These are phyloP conservation scores for Brettanomyces anomalus DNA, from an alignment of 805 yeast species.

Conservation along the genomic window DNA sequence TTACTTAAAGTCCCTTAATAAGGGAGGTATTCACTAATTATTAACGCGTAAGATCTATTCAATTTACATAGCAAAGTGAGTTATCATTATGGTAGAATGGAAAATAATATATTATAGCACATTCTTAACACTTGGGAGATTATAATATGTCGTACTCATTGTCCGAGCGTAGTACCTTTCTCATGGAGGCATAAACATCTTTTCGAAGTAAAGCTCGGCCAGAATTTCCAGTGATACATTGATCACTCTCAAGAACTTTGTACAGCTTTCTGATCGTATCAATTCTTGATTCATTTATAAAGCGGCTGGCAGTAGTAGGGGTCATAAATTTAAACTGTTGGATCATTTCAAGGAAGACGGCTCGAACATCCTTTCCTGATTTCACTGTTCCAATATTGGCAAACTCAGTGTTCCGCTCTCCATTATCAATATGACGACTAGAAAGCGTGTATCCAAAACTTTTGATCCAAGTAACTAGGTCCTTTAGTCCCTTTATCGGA, in stretches of 20 bases:
- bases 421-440: slow-evolving; percentile 43
- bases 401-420: slow-evolving; percentile 43
- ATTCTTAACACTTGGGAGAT: too few species aligned
- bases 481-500: slow-evolving; percentile 37
- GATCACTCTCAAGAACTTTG: background rate
- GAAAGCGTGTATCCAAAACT: slow-evolving; percentile 51
- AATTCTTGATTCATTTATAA: slow-evolving; percentile 23
- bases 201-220: slow-evolving; percentile 26
- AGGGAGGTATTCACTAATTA: background rate
- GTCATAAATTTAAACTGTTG: slow-evolving; percentile 54
- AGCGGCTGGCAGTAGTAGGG: slow-evolving; percentile 36
- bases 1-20: slow-evolving; percentile 17
- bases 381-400: slow-evolving; percentile 46
- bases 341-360: slow-evolving; percentile 40
- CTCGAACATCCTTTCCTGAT: slow-evolving; percentile 41
- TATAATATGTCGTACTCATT: slow-evolving; percentile 37
- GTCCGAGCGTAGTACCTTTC: slow-evolving; percentile 36
- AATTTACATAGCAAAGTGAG: slow-evolving; percentile 4
- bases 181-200: slow-evolving; percentile 39
- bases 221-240: slow-evolving; percentile 3
- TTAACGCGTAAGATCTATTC: too few species aligned
- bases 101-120: background rate
- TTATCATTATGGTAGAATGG: background rate
- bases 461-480: slow-evolving; percentile 42
- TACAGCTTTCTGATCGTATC: slow-evolving; percentile 5